Evolutionary conservation across 1,284 basidiomycete species (phyloP).

Genomic region (Ustilago lituana): DNA sequence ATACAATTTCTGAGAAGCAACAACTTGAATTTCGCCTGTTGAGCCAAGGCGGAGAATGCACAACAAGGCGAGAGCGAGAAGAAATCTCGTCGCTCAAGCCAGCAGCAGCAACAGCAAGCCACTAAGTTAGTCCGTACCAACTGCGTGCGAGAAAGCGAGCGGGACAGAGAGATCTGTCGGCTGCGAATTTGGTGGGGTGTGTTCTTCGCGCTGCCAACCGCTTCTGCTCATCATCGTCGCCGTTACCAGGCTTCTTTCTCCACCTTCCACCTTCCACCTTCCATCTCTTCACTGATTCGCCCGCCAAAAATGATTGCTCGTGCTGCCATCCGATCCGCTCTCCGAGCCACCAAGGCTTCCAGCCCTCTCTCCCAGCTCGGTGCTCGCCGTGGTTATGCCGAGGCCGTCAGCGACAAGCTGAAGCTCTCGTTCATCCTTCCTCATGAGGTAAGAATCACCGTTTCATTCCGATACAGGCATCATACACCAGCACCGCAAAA

Average conservation of each 20-base stretch:
- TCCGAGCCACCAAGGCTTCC: constrained; percentile 40
- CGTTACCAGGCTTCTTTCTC: too few species aligned
- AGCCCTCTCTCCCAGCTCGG: constrained; percentile 43
- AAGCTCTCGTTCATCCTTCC: constrained; percentile 63
- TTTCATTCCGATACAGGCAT: background rate
- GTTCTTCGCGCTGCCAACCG: constrained; percentile 13
- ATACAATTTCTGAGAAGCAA: constrained; percentile 15
- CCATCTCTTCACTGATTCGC: background rate
- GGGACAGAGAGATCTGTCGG: background rate
- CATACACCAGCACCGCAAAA: too few species aligned
- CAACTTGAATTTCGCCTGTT: too few species aligned
- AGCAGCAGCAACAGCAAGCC: background rate
- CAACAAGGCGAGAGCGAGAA: constrained; percentile 10
- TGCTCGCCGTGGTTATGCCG: constrained; percentile 65
- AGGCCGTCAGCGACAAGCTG: constrained; percentile 66
- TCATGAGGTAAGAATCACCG: constrained; percentile 43
- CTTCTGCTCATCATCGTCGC: background rate
- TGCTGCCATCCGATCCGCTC: constrained; percentile 39
- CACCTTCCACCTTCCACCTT: constrained; percentile 2
- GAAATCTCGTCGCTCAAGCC: constrained; percentile 30
- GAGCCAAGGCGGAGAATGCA: too few species aligned
- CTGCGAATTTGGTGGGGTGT: too few species aligned
- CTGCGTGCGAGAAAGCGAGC: constrained; percentile 28
- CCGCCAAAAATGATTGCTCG: constrained; percentile 36
- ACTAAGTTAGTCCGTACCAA: background rate